Evolutionary conservation across 208 protist genomes (phyloP).

Genomic region (Angomonas ambiguus): DNA sequence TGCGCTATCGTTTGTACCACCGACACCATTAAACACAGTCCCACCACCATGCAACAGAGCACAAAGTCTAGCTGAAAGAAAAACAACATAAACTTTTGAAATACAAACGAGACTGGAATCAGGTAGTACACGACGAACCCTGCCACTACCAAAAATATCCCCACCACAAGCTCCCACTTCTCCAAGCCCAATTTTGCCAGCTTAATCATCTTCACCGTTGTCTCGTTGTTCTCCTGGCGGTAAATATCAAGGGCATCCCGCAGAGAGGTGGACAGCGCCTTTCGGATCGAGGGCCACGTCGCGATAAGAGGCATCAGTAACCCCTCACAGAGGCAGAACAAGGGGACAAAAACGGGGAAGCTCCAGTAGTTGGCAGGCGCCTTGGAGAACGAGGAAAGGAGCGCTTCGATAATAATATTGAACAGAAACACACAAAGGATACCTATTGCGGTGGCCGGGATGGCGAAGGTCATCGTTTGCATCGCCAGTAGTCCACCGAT

Average conservation of each 20-base stretch:
- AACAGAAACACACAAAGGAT: conserved; percentile 50
- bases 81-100: conserved; percentile 84
- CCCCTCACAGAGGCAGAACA: conserved; percentile 67
- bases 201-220: conserved; percentile 79
- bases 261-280: conserved; percentile 77
- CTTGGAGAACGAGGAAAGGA: conserved; percentile 61
- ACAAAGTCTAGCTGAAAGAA: conserved; percentile 89
- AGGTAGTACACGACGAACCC: conserved; percentile 96
- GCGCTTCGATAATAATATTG: conserved; percentile 62
- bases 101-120: conserved; percentile 91
- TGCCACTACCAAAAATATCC: conserved; percentile 65
- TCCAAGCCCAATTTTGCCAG: conserved; percentile 88
- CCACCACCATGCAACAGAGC: conserved; percentile 90
- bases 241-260: conserved; percentile 93
- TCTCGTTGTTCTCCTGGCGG: conserved; percentile 86
- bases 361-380: conserved; percentile 17
- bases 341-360: conserved; percentile 27
- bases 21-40: conserved; percentile 84
- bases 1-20: conserved; percentile 76
- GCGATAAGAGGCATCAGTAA: conserved; percentile 83
- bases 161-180: conserved; percentile 66
- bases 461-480: conserved; percentile 85
- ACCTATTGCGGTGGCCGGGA: conserved; percentile 86
- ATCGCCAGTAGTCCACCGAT: conserved; percentile 79
- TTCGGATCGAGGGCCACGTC: conserved; percentile 73